Evolutionary conservation across 2,329 filamentous ascomycete genomes (phyloP), one percentile per base, ranked within the genome.

Genomic region (Hypoxylon sp.): DNA sequence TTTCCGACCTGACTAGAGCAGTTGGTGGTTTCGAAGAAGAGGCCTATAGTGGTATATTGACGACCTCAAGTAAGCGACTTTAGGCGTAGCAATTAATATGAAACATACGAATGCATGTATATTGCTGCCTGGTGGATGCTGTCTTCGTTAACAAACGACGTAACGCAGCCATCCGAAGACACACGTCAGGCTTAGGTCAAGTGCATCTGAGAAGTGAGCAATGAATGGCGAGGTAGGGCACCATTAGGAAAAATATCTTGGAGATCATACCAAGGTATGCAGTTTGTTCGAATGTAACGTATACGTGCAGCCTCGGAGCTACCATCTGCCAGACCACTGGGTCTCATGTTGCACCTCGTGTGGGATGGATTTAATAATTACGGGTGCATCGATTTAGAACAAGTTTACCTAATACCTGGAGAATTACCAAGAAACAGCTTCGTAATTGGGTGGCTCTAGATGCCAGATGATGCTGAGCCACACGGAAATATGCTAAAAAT

Each of bases 391-490:
- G 6, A 25, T 6, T 25, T 5, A 25, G 9, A 25, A 6, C 21
- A 25, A 25, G 21, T 25, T n/a, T n/a, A n/a, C n/a, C n/a, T n/a
- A n/a, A n/a, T n/a, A n/a, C n/a, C n/a, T n/a, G n/a, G 25, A 25
- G 27, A 38, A 23, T 40, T 41, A 13, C 12, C 11, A 9, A 25
- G 5, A n/a, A 34, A 8, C 34, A 38, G 16, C 12, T 55, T 51
- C 46, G 45, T 51, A 50, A 42, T 42, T 38, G 19, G 30, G 52
- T 45, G 53, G 53, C 43, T 52, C 49, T 26, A 27, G 29, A 49
- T 44, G 23, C 13, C 49, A 42, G 29, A 49, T 53, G 43, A 49
- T n/a, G 20, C 31, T 21, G 26, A 49, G 53, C 53, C 53, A 50
- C 53, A 50, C 19, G 4, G 12, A 45, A 15, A 25, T 46, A 19